Conservation (phyloP, 2,329 filamentous ascomycete genomes). For the Epichloe glyceriae region DNA sequence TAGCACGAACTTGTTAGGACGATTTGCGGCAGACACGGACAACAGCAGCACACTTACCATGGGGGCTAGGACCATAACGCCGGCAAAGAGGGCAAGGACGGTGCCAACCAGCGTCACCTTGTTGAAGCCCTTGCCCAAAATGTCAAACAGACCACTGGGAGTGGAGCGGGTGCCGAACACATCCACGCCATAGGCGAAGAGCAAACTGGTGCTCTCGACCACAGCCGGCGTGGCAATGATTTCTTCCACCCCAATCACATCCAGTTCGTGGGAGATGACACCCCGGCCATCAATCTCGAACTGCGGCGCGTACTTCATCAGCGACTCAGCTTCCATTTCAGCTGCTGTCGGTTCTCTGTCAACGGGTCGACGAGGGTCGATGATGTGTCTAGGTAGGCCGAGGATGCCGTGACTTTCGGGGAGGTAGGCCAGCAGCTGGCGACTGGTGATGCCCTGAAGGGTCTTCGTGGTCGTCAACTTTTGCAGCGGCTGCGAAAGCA, state of each 20-base stretch:
- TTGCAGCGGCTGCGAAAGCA: constrained; percentile 67
- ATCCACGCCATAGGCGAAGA: constrained; percentile 81
- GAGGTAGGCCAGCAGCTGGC: constrained; percentile 69
- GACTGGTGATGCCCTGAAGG: constrained; percentile 77
- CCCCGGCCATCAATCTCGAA: constrained; percentile 76
- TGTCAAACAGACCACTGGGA: constrained; percentile 85
- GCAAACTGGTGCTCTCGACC: constrained; percentile 81
- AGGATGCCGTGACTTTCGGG: constrained; percentile 61
- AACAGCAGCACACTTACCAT: constrained; percentile 50
- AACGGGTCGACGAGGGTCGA: constrained; percentile 79
- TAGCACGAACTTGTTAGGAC: constrained; percentile 23
- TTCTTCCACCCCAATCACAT: constrained; percentile 61
- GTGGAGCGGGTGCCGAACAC: constrained; percentile 75
- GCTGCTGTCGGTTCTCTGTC: constrained; percentile 68
- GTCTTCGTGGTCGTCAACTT: constrained; percentile 78
- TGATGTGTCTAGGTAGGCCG: constrained; percentile 61
- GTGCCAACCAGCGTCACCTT: constrained; percentile 76
- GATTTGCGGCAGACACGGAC: neutral
- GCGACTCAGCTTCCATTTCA: constrained; percentile 68
- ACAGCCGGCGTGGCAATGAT: constrained; percentile 66
- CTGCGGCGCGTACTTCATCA: constrained; percentile 60
- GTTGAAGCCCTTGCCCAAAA: constrained; percentile 86
- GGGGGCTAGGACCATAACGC: constrained; percentile 67
- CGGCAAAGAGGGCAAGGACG: constrained; percentile 64
- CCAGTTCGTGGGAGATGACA: constrained; percentile 68